Evolutionary conservation across 2,329 filamentous ascomycete species (phyloP).

Genomic region (Dactylella cylindrospora): DNA sequence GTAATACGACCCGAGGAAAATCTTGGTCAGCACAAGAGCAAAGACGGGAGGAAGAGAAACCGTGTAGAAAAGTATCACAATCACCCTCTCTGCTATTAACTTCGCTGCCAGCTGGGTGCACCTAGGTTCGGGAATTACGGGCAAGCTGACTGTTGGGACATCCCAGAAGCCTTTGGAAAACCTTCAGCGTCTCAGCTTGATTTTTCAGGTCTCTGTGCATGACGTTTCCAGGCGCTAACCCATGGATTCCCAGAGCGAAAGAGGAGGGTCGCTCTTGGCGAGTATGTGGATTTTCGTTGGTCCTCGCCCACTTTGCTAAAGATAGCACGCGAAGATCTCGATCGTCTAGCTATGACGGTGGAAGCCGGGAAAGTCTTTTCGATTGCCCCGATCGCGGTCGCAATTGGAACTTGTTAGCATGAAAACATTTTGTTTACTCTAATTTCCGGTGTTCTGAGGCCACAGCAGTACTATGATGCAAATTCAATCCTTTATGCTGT

Average conservation of each 20-base stretch:
- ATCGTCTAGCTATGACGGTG: slow-evolving; percentile 1
- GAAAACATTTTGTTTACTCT: neutral
- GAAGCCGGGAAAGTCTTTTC: neutral
- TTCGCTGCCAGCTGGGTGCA: no score
- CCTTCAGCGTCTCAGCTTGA: slow-evolving; percentile 8
- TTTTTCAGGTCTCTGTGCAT: slow-evolving; percentile 7
- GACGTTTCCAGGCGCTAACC: slow-evolving; percentile 10
- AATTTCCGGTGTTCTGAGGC: neutral
- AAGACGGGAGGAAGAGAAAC: no score
- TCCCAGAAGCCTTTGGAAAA: no score
- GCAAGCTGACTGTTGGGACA: no score
- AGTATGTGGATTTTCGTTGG: neutral
- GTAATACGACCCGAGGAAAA: no score
- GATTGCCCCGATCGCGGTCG: no score
- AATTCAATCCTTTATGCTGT: no score
- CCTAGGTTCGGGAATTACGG: no score
- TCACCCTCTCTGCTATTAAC: no score
- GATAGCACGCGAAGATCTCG: slow-evolving; percentile 21
- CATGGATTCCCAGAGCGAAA: slow-evolving; percentile 7
- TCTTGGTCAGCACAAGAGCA: no score
- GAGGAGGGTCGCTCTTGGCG: slow-evolving; percentile 10
- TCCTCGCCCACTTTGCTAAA: slow-evolving; percentile 12
- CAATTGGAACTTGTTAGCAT: slow-evolving; percentile 4
- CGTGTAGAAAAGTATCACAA: no score
- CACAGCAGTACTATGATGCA: no score